Evolutionary conservation across 2,329 filamentous ascomycete species (phyloP), one percentile per base, ranked within the genome.

Genomic region (Thielaviopsis populi): DNA sequence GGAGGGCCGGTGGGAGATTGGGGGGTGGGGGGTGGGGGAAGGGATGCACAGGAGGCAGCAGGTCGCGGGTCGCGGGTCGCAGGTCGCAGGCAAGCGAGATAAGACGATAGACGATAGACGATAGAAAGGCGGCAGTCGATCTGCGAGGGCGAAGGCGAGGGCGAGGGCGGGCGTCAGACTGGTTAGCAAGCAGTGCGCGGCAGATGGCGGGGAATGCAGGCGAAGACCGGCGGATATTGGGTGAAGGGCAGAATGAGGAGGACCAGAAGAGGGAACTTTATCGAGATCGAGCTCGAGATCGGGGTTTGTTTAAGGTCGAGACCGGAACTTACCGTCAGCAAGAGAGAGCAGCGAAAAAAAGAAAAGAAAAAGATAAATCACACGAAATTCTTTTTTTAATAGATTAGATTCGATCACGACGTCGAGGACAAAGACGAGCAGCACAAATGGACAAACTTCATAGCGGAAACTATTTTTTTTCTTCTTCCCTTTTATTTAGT

Each of bases 161-260:
- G n/a, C 43, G n/a, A 19, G 46, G 46, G 46, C 17, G 22, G 46
- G 53, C 24, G 17, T 56, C 53, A 37, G 53, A 56, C 53, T 56
- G 24, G 53, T 56, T 30, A 33, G n/a, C 53, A 56, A 33, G 53
- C 53, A 56, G 53, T 56, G 53, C 53, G 53, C 53, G 53, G 27
- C 53, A 56, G 53, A 37, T 10, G 27, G 24, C 53, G 53, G 53
- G 53, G 53, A 56, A 56, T 15, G 53, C 24, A 37, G 53, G 37
- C 53, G 53, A 56, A 56, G 53, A 56, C 53, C 53, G 53, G 27
- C 53, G 53, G 53, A 33, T 33, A 33, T 33, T 33, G 17, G 53
- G 30, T 8, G 3, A n/a, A 58, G 54, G 17, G 33, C 33, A n/a
- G 37, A 6, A 42, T 24, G 56, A 43, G n/a, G 19, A 40, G 10